Percentiles rank a stretch among this genome's conserved stretches.
Evolutionary conservation across 106 monocot species (phyloP).

Genomic region (Allium sativum): DNA sequence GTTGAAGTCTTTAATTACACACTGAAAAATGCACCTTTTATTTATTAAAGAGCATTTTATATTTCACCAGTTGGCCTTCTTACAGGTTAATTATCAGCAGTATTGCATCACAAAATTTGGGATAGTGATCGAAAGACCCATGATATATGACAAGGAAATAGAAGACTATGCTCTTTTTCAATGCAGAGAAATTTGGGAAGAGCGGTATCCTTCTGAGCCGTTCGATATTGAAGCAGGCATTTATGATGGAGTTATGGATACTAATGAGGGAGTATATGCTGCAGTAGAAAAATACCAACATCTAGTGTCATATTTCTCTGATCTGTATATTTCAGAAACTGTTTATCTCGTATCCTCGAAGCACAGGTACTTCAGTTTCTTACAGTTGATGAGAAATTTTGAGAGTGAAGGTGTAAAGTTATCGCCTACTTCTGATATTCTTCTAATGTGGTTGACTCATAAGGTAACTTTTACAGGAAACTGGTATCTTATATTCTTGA

Average conservation of each 20-base stretch:
- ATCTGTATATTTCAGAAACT: conserved; percentile 54
- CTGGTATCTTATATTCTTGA: no score
- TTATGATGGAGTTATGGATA: background rate
- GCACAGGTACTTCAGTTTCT: conserved; percentile 51
- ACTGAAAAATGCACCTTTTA: background rate
- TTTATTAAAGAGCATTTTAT: background rate
- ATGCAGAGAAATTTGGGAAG: conserved; percentile 63
- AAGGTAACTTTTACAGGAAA: conserved; percentile 25
- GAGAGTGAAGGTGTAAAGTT: conserved; percentile 13
- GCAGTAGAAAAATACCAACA: conserved; percentile 15
- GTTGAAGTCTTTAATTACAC: background rate
- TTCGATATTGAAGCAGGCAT: conserved; percentile 46
- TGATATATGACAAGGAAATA: conserved; percentile 76
- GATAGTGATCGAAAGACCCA: conserved; percentile 48
- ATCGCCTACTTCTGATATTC: conserved; percentile 66
- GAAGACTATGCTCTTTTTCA: conserved; percentile 56
- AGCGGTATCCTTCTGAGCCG: conserved; percentile 65
- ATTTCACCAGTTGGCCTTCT: background rate
- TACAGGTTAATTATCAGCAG: conserved; percentile 41
- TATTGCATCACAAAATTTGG: conserved; percentile 77
- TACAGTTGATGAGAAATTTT: conserved; percentile 29
- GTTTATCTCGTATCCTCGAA: conserved; percentile 74
- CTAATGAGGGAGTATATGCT: conserved; percentile 16
- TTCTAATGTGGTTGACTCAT: conserved; percentile 82
- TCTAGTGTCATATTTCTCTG: conserved; percentile 28